These are phyloP conservation scores for Lyophyllum shimeji DNA, from an alignment of 768 basidiomycete genomes.

Conservation along the genomic window DNA sequence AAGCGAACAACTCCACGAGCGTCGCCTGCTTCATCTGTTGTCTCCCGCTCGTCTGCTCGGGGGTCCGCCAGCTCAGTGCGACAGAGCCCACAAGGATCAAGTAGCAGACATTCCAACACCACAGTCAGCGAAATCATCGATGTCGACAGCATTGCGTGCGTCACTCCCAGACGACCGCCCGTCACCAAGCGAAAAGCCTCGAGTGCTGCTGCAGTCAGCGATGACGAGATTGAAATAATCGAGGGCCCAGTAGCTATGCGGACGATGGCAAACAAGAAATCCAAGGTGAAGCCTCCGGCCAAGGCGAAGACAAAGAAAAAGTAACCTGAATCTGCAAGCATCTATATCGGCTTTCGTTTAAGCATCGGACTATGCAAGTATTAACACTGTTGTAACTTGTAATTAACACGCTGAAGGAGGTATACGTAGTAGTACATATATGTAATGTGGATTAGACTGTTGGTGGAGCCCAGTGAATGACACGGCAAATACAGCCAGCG, in stretches of 20 bases:
- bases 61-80: slow-evolving; percentile 53
- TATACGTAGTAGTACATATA: not conserved
- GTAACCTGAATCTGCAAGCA: slow-evolving; percentile 16
- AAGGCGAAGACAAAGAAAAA: slow-evolving; percentile 45
- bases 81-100: slow-evolving; percentile 48
- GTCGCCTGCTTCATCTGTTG: slow-evolving; percentile 42
- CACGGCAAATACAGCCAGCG: not conserved
- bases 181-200: slow-evolving; percentile 52
- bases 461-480: not conserved
- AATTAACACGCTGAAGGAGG: not conserved
- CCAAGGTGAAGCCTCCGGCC: slow-evolving; percentile 32
- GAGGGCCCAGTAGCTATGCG: slow-evolving; percentile 39
- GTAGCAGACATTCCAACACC: slow-evolving; percentile 42
- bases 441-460: not conserved
- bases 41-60: slow-evolving; percentile 44
- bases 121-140: slow-evolving; percentile 44
- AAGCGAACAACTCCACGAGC: slow-evolving; percentile 28
- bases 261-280: slow-evolving; percentile 27
- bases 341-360: not conserved
- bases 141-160: slow-evolving; percentile 34
- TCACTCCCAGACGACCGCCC: slow-evolving; percentile 21
- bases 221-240: slow-evolving; percentile 56
- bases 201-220: slow-evolving; percentile 33
- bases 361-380: not conserved
- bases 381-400: slow-evolving; percentile 2